A percentile compares a stretch with the other conserved stretches of the same genome.
Evolutionary conservation across 345 rosid genomes (phyloP).

Genomic region (Rhodamnia rubescens): DNA sequence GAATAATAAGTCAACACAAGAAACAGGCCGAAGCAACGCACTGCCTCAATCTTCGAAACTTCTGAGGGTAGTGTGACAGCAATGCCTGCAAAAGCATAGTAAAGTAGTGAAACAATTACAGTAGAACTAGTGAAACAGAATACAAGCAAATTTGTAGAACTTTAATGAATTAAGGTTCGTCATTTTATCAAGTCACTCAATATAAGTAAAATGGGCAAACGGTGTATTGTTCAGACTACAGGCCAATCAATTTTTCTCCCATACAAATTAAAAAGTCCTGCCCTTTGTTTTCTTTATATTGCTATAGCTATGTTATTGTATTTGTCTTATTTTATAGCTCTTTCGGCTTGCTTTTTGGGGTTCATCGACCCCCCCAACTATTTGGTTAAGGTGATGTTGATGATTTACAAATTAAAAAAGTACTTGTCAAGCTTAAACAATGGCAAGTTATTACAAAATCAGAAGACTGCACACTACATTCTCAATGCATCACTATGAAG

Average conservation of each 20-base stretch:
- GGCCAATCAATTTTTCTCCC: not conserved
- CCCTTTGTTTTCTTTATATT: no score
- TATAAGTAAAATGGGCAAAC: not conserved
- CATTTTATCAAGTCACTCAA: not conserved
- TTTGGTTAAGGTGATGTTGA: no score
- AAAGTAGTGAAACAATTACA: not conserved
- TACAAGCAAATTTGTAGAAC: not conserved
- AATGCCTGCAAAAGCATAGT: constrained; percentile 43
- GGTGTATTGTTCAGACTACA: not conserved
- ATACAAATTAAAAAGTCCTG: not conserved
- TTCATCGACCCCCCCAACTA: no score
- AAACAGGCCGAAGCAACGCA: constrained; percentile 6
- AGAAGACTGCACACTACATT: not conserved
- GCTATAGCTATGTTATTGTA: no score
- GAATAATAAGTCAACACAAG: not conserved
- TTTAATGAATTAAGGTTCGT: not conserved
- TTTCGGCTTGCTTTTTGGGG: no score
- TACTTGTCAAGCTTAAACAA: not conserved
- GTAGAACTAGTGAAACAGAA: not conserved
- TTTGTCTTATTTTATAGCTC: no score
- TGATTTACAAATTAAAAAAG: not conserved
- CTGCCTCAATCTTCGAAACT: constrained; percentile 60
- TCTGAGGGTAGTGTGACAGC: constrained; percentile 50
- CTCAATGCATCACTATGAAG: not conserved
- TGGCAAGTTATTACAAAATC: not conserved